Percentiles rank a stretch among this genome's conserved stretches.
Conservation (phyloP, 306 rosid genomes). For the Ormosia emarginata region DNA sequence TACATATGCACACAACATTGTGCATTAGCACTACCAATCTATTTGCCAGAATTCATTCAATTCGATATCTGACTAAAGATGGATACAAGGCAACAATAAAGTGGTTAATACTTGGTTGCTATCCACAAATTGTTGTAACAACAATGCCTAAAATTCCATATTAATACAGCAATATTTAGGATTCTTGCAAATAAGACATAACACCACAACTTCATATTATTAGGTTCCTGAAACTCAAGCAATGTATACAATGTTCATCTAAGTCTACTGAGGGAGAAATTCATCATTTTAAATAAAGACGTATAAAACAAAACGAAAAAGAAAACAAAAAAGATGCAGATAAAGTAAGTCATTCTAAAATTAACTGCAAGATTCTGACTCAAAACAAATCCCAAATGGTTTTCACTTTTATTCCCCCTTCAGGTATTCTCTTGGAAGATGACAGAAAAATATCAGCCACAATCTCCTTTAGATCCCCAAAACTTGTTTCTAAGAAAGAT, state of each 20-base stretch:
- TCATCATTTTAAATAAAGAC: conserved; percentile 8
- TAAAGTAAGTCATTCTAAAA: conserved; percentile 26
- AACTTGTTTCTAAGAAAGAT: conserved; percentile 33
- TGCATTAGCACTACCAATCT: neutral
- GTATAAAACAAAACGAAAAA: neutral
- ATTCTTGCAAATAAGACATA: neutral
- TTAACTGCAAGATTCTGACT: conserved; percentile 27
- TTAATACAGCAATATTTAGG: neutral
- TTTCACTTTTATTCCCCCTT: conserved; percentile 22
- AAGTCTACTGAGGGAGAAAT: conserved; percentile 16
- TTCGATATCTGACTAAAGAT: neutral
- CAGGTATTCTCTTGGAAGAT: conserved; percentile 20
- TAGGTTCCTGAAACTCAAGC: conserved; percentile 31
- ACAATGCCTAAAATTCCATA: neutral
- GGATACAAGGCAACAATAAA: neutral
- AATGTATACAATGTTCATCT: conserved; percentile 37
- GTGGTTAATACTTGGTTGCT: neutral
- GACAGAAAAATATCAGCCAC: conserved; percentile 34
- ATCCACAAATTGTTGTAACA: neutral
- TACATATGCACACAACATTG: neutral
- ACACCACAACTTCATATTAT: conserved; percentile 12
- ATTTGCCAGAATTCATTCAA: neutral
- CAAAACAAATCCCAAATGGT: conserved; percentile 30
- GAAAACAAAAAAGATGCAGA: neutral
- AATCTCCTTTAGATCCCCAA: conserved; percentile 27